These are phyloP conservation scores for Linum lewisii DNA, from an alignment of 345 rosid genomes.

Conservation along the genomic window DNA sequence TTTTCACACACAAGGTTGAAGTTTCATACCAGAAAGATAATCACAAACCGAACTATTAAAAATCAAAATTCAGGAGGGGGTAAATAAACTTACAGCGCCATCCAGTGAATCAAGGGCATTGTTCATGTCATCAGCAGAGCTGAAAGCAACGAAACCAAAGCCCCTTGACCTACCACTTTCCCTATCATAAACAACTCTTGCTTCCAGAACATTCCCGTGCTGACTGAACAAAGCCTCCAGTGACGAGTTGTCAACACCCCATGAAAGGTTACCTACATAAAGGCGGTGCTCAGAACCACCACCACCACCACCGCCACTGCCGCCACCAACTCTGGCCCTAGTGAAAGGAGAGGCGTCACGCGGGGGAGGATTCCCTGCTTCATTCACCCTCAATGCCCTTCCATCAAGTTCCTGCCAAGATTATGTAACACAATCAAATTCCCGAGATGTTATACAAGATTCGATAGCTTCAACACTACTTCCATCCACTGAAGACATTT, in stretches of 20 bases:
- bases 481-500: neutral
- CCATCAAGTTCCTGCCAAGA: slow-evolving; percentile 77
- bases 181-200: slow-evolving; percentile 85
- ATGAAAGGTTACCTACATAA: slow-evolving; percentile 82
- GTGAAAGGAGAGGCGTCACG: neutral
- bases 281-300: slow-evolving; percentile 45
- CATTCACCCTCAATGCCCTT: slow-evolving; percentile 72
- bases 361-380: slow-evolving; percentile 67
- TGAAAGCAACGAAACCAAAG: slow-evolving; percentile 84
- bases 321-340: slow-evolving; percentile 1
- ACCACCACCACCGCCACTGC: slow-evolving; percentile 16
- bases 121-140: slow-evolving; percentile 67
- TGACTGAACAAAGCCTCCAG: slow-evolving; percentile 78
- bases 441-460: neutral
- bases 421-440: slow-evolving; percentile 5
- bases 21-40: slow-evolving; percentile 4
- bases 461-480: no score
- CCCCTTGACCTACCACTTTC: slow-evolving; percentile 95
- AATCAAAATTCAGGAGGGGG: neutral
- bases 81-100: slow-evolving; percentile 59
- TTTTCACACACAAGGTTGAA: neutral
- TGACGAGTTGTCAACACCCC: slow-evolving; percentile 86
- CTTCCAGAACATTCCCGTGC: slow-evolving; percentile 82
- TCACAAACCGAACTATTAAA: neutral
- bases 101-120: slow-evolving; percentile 59